phyloP scores from a whole-genome alignment of 495 filamentous ascomycete species.

The Tuber magnatum region DNA sequence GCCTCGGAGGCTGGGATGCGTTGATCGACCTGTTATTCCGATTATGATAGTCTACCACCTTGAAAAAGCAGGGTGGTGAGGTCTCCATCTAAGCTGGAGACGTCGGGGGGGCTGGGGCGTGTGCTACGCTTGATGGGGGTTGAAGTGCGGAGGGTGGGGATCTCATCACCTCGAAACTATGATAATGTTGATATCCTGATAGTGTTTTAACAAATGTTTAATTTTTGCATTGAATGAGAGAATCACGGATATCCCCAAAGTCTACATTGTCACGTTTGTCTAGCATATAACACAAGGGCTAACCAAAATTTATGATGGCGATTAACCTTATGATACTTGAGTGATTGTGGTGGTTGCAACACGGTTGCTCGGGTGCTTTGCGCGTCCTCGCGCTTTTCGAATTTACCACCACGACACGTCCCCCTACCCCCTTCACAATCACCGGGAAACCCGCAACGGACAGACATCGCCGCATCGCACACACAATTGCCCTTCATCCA shows the following conservation, averaged over 20 bases:
- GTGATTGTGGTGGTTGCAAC: neutral
- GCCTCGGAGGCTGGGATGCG: neutral
- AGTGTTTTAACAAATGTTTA: neutral
- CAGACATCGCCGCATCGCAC: constrained; percentile 4
- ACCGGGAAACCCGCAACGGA: neutral
- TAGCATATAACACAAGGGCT: no score
- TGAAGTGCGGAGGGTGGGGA: neutral
- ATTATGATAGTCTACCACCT: no score
- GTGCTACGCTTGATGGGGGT: neutral
- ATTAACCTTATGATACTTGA: no score
- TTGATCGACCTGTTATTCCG: neutral
- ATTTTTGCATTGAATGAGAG: neutral
- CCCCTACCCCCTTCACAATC: neutral
- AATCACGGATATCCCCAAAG: neutral
- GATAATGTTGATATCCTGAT: neutral
- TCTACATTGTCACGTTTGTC: neutral
- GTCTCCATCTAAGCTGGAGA: neutral
- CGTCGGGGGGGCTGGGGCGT: neutral
- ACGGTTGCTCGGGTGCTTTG: neutral
- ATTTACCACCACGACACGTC: neutral
- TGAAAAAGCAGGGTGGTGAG: no score
- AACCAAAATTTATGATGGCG: no score
- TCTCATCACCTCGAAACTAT: neutral
- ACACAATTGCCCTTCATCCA: neutral
- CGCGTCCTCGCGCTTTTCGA: constrained; percentile 1